A percentile compares a stretch with the other conserved stretches of the same genome.
Conservation (phyloP, 768 basidiomycete species). For the Lentinula guzmanii region DNA sequence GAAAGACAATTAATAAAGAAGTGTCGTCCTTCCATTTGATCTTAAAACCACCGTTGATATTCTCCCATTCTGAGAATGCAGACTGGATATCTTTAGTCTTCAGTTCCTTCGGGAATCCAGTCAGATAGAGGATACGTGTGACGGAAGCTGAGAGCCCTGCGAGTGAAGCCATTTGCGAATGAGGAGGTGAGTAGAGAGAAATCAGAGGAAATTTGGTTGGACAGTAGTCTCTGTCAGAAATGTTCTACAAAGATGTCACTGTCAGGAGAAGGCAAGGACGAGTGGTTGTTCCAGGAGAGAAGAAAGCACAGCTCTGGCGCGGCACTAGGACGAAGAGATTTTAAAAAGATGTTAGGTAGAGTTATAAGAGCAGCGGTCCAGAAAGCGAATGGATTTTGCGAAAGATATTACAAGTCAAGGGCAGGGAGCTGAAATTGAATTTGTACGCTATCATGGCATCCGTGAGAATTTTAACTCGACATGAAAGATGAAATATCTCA, state of each 20-base stretch:
- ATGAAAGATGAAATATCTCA: background rate
- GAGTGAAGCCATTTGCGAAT: conserved; percentile 51
- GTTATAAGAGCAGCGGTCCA: background rate
- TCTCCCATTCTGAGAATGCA: conserved; percentile 88
- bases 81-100: conserved; percentile 96
- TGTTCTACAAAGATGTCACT: background rate
- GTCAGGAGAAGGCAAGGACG: background rate
- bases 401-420: conserved; percentile 4
- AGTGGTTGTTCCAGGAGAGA: background rate
- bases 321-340: background rate
- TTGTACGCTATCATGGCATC: background rate
- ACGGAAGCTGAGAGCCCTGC: conserved; percentile 89
- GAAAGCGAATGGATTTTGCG: conserved; percentile 2
- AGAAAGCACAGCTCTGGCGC: background rate
- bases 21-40: conserved; percentile 99
- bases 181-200: conserved; percentile 13
- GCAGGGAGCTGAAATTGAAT: background rate
- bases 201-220: background rate
- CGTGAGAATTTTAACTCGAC: background rate
- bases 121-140: conserved; percentile 88
- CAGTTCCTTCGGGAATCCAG: conserved; percentile 91
- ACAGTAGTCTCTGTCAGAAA: background rate
- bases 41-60: conserved; percentile 86
- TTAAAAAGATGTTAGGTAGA: conserved; percentile 6
- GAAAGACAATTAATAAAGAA: conserved; percentile 90